Percentiles rank a stretch among this genome's conserved stretches.
phyloP scores from a whole-genome alignment of 768 basidiomycete genomes.

The Tylopilus vinaceipallidus region DNA sequence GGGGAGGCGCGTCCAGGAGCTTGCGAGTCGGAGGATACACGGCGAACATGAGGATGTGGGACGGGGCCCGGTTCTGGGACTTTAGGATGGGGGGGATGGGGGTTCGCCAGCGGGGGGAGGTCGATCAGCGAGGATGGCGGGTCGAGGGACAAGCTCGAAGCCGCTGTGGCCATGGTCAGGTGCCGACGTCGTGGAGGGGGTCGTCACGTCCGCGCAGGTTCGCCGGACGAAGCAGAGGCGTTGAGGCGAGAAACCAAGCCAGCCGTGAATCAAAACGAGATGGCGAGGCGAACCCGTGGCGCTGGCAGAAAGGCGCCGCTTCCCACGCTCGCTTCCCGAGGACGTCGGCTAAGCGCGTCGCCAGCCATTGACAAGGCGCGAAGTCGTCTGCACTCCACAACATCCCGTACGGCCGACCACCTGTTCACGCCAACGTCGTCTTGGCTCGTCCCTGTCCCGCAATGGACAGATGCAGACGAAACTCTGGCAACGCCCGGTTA shows the following conservation, averaged over 20 bases:
- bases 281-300: constrained; percentile 8
- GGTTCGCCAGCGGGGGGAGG: constrained; percentile 14
- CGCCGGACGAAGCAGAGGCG: constrained; percentile 10
- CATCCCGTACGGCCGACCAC: neutral
- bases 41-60: constrained; percentile 7
- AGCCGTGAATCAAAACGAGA: constrained; percentile 15
- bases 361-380: constrained; percentile 6
- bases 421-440: no score
- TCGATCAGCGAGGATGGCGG: constrained; percentile 4
- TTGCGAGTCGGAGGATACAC: constrained; percentile 30
- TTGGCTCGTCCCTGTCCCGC: no score
- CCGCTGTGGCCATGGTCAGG: constrained; percentile 17
- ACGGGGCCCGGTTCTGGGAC: constrained; percentile 11
- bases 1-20: constrained; percentile 25
- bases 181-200: constrained; percentile 15
- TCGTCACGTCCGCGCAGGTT: constrained; percentile 12
- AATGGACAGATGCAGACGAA: neutral
- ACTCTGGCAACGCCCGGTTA: neutral
- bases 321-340: constrained; percentile 25
- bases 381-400: neutral
- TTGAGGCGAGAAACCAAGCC: constrained; percentile 22
- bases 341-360: constrained; percentile 15
- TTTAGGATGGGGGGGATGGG: constrained; percentile 13
- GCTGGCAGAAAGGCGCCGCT: constrained; percentile 14
- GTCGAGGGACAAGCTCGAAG: constrained; percentile 21